Percentiles rank a stretch among this genome's conserved stretches.
Evolutionary conservation across 1,139 yeast genomes (phyloP).

Genomic region (Taphrina communis): DNA sequence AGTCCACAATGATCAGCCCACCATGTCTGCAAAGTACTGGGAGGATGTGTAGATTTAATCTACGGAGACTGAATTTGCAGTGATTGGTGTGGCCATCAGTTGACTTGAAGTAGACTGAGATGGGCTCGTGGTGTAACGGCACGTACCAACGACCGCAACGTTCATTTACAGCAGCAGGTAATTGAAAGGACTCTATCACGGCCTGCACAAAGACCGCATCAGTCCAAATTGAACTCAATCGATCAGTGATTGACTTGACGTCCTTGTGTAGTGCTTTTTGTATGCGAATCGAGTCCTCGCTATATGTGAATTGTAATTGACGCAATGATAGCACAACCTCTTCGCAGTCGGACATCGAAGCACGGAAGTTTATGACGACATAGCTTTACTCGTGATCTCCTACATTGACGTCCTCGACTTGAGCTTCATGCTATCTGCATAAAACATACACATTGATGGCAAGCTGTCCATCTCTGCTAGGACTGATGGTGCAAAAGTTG

Average conservation of each 20-base stretch:
- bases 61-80: constrained; percentile 76
- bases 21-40: constrained; percentile 55
- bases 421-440: too few species aligned
- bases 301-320: neutral
- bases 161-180: constrained; percentile 68
- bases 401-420: too few species aligned
- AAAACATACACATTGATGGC: too few species aligned
- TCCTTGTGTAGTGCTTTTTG: constrained; percentile 1
- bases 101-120: constrained; percentile 77
- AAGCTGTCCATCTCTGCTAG: too few species aligned
- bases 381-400: too few species aligned
- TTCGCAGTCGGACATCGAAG: neutral
- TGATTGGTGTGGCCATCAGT: constrained; percentile 87
- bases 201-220: constrained; percentile 60
- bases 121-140: constrained; percentile 54
- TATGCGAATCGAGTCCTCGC: neutral
- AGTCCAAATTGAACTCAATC: constrained; percentile 71
- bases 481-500: too few species aligned
- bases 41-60: constrained; percentile 74
- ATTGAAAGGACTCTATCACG: constrained; percentile 50
- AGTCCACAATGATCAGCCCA: constrained; percentile 74
- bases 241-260: constrained; percentile 52
- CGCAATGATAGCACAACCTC: neutral
- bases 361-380: neutral
- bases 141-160: constrained; percentile 91